Evolutionary conservation across 176 grass and related monocot species (phyloP).

Genomic region (Chloris gayana): DNA sequence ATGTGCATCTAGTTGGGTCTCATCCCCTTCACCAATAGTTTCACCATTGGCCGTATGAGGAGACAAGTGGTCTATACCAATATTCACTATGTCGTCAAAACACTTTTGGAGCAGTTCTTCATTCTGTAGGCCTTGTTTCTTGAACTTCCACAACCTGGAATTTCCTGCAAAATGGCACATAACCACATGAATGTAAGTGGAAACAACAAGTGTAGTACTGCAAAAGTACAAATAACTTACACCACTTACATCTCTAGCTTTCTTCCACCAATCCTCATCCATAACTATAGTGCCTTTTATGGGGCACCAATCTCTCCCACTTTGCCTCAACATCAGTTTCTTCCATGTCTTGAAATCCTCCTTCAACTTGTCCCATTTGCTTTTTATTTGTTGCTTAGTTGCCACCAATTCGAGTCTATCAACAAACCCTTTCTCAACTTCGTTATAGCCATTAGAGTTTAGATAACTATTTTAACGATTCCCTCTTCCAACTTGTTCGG

Average conservation of each 20-base stretch:
- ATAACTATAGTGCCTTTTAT: not conserved
- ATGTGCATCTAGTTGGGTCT: too few species aligned
- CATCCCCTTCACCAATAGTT: too few species aligned
- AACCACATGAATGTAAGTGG: too few species aligned
- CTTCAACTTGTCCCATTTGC: not conserved
- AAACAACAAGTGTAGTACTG: too few species aligned
- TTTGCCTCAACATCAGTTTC: not conserved
- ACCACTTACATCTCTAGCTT: not conserved
- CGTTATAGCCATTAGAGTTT: not conserved
- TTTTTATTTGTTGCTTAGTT: not conserved
- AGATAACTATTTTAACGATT: not conserved
- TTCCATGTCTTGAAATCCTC: not conserved
- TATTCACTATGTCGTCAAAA: not conserved
- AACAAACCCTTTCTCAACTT: not conserved
- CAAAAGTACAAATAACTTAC: too few species aligned
- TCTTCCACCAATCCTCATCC: not conserved
- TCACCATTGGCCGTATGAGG: too few species aligned
- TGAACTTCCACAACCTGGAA: too few species aligned
- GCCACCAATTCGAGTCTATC: not conserved
- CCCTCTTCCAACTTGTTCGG: not conserved
- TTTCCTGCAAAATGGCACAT: too few species aligned
- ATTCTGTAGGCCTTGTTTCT: too few species aligned
- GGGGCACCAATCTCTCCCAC: not conserved
- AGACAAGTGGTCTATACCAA: not conserved
- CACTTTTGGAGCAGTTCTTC: not conserved